Conservation (phyloP, 176 grass and related monocot genomes). For the Rhynchospora tenuis region DNA sequence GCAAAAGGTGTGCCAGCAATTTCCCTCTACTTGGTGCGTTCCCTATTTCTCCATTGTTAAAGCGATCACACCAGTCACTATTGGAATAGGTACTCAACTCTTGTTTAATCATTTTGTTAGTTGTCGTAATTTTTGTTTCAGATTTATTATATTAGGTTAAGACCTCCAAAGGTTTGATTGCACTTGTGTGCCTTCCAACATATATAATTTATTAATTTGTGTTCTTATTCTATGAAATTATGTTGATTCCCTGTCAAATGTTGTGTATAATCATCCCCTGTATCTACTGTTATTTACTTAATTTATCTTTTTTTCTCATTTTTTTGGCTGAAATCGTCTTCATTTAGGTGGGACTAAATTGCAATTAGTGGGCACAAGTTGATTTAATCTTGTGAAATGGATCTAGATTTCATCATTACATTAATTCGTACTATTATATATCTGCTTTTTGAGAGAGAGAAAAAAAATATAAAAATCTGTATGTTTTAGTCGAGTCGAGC, state of each 20-base stretch:
- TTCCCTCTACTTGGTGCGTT: background rate
- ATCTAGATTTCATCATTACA: background rate
- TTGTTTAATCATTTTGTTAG: too few relatives aligned
- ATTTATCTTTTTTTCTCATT: background rate
- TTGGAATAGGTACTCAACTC: too few relatives aligned
- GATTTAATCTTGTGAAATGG: background rate
- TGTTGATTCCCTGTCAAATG: background rate
- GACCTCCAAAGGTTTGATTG: background rate
- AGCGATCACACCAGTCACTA: background rate
- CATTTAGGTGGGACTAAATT: background rate
- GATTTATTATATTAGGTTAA: background rate
- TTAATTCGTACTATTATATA: background rate
- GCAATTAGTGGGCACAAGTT: background rate
- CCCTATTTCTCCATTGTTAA: constrained; percentile 14
- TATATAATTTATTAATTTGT: too few relatives aligned
- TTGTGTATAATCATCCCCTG: background rate
- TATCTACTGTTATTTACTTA: background rate
- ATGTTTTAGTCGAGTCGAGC: background rate
- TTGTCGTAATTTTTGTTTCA: background rate
- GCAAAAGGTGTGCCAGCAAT: too few relatives aligned
- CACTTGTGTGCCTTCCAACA: too few relatives aligned
- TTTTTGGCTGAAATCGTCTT: background rate
- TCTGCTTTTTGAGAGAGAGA: background rate
- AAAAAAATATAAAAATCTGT: background rate
- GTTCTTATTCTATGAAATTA: too few relatives aligned